Evolutionary conservation across 1,284 basidiomycete species (phyloP).

Genomic region (Rhodotorula sp.): DNA sequence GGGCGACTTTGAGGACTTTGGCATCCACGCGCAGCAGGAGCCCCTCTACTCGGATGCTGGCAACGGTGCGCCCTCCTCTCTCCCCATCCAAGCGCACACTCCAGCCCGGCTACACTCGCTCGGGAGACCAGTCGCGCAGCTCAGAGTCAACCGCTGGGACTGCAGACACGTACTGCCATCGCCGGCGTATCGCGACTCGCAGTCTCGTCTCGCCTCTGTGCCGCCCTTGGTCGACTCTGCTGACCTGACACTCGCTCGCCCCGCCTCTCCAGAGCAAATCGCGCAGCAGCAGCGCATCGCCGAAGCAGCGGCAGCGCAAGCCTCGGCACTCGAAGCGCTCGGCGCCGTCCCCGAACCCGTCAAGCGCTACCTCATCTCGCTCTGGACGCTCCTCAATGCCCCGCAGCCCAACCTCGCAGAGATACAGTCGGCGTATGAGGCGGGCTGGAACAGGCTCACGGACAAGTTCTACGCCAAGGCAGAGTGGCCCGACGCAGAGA

Average conservation of each 20-base stretch:
- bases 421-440: constrained; percentile 42
- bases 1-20: constrained; percentile 22
- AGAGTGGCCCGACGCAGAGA: constrained; percentile 97
- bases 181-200: too few relatives aligned
- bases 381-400: constrained; percentile 38
- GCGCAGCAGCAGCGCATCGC: constrained; percentile 42
- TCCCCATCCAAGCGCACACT: neutral
- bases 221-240: neutral
- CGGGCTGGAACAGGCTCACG: constrained; percentile 90
- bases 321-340: constrained; percentile 37
- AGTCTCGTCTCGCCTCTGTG: too few relatives aligned
- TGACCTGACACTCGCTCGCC: neutral
- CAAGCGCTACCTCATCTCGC: constrained; percentile 41
- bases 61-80: constrained; percentile 16
- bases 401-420: constrained; percentile 36
- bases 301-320: constrained; percentile 37
- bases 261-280: constrained; percentile 24
- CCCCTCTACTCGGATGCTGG: constrained; percentile 24
- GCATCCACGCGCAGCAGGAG: constrained; percentile 13
- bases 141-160: too few relatives aligned
- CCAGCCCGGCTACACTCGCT: neutral
- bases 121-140: too few relatives aligned
- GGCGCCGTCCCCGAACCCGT: constrained; percentile 40
- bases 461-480: constrained; percentile 91
- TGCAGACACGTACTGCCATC: too few relatives aligned